These are phyloP conservation scores for Stenocarpella maydis DNA, from an alignment of 2,329 filamentous ascomycete species.

Conservation along the genomic window DNA sequence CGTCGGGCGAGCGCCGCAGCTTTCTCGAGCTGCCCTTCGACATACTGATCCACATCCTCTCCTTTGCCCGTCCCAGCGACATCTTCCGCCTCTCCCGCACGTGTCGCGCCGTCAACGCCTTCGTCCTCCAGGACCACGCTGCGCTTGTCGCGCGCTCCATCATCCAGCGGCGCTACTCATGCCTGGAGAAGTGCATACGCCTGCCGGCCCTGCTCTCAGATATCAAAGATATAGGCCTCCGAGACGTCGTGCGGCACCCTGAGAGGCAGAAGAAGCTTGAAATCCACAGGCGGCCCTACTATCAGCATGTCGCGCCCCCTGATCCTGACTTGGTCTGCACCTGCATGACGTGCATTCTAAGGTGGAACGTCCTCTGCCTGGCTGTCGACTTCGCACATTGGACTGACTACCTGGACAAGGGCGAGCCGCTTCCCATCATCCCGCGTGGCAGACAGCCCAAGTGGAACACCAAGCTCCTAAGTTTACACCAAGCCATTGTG, in stretches of 20 bases:
- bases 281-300: slow-evolving; percentile 60
- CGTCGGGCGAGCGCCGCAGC: slow-evolving; percentile 42
- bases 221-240: slow-evolving; percentile 46
- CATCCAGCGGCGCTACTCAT: slow-evolving; percentile 55
- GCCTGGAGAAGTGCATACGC: slow-evolving; percentile 60
- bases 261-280: slow-evolving; percentile 52
- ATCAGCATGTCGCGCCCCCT: slow-evolving; percentile 59
- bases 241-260: slow-evolving; percentile 49
- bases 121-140: slow-evolving; percentile 54
- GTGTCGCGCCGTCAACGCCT: slow-evolving; percentile 50
- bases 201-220: slow-evolving; percentile 55
- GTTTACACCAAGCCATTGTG: slow-evolving; percentile 53
- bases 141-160: slow-evolving; percentile 52
- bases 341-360: slow-evolving; percentile 62
- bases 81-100: slow-evolving; percentile 55
- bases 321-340: slow-evolving; percentile 60
- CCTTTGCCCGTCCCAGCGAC: slow-evolving; percentile 58
- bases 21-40: slow-evolving; percentile 62
- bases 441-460: slow-evolving; percentile 53
- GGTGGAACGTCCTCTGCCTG: slow-evolving; percentile 64
- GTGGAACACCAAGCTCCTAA: slow-evolving; percentile 60
- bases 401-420: slow-evolving; percentile 59
- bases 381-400: slow-evolving; percentile 65
- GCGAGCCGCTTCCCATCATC: slow-evolving; percentile 61
- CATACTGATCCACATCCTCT: slow-evolving; percentile 57